phyloP scores from a whole-genome alignment of 2,329 filamentous ascomycete species.

The Dactylellina parvicollis region DNA sequence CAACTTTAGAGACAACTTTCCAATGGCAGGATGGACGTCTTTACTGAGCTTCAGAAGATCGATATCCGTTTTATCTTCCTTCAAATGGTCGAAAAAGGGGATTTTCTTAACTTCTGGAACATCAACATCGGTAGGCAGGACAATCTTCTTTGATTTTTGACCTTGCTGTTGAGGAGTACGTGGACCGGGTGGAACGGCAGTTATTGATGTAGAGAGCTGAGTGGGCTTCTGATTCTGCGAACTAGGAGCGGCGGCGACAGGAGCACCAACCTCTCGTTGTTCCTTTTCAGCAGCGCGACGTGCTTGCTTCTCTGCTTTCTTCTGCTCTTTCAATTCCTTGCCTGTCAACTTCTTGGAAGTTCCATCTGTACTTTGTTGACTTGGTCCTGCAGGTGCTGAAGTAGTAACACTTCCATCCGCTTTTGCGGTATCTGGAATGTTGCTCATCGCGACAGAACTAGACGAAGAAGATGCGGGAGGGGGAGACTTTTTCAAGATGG shows the following conservation, averaged over 20 bases:
- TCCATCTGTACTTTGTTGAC: slow-evolving; percentile 57
- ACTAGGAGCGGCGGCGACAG: slow-evolving; percentile 57
- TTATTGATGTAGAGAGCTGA: slow-evolving; percentile 59
- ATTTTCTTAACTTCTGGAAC: slow-evolving; percentile 53
- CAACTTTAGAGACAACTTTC: slow-evolving; percentile 89
- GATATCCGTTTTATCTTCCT: slow-evolving; percentile 67
- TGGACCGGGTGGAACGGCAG: slow-evolving; percentile 54
- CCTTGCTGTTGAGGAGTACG: slow-evolving; percentile 54
- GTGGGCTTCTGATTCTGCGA: slow-evolving; percentile 61
- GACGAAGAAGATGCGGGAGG: background rate
- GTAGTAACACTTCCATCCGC: background rate
- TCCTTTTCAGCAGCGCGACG: slow-evolving; percentile 77
- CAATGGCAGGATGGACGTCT: slow-evolving; percentile 85
- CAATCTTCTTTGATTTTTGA: slow-evolving; percentile 63
- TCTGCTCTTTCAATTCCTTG: slow-evolving; percentile 86
- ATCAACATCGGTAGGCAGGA: slow-evolving; percentile 64
- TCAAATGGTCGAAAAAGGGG: slow-evolving; percentile 59
- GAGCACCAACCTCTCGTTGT: slow-evolving; percentile 63
- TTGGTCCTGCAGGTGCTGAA: slow-evolving; percentile 9
- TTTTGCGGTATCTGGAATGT: slow-evolving; percentile 4
- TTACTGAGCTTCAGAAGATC: slow-evolving; percentile 76
- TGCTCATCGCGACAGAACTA: slow-evolving; percentile 11
- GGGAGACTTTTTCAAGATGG: background rate
- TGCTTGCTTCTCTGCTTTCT: slow-evolving; percentile 90
- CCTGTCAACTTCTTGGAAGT: slow-evolving; percentile 69